phyloP scores from a whole-genome alignment of 2,329 filamentous ascomycete species.

The Trichoderma semiorbis region DNA sequence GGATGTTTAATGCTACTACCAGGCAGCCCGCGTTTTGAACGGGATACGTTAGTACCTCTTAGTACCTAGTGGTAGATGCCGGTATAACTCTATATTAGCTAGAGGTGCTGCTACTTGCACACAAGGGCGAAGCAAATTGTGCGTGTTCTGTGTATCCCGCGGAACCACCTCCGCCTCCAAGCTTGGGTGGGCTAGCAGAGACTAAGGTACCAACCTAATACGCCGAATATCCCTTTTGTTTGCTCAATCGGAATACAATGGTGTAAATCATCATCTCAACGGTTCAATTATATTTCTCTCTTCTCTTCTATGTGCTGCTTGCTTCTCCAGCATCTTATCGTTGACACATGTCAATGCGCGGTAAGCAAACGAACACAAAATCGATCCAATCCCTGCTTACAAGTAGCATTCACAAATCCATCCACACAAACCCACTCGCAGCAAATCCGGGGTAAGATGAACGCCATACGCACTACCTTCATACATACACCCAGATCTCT shows the following conservation, averaged over 20 bases:
- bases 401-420: background rate
- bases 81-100: background rate
- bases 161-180: background rate
- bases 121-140: background rate
- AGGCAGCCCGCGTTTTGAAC: background rate
- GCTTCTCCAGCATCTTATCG: no score
- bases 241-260: no score
- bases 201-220: no score
- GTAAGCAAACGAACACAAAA: background rate
- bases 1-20: background rate
- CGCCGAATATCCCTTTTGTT: no score
- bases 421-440: background rate
- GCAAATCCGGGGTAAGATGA: conserved; percentile 7
- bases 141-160: background rate
- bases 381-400: background rate
- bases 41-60: no score
- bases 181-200: background rate
- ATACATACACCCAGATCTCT: background rate
- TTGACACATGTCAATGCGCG: no score
- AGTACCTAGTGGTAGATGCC: background rate
- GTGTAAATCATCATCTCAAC: no score
- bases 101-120: background rate
- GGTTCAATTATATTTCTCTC: no score
- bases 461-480: background rate
- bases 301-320: no score